These are phyloP conservation scores for Phaeolepiota aurea DNA, from an alignment of 768 basidiomycete genomes.

Conservation along the genomic window DNA sequence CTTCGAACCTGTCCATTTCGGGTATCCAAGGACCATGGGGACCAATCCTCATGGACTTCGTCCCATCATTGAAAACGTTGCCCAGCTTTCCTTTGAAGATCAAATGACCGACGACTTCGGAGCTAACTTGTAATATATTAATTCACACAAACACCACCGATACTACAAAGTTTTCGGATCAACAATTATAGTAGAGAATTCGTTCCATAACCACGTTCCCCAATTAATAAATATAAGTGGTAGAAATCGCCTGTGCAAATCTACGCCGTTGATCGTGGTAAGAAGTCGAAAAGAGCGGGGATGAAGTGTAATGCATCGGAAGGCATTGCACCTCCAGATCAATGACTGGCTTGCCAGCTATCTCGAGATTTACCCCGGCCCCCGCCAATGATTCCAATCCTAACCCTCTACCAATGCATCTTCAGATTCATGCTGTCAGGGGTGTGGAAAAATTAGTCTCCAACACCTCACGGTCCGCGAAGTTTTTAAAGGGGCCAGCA, in stretches of 20 bases:
- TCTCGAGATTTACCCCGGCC: background rate
- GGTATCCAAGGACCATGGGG: background rate
- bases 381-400: too few relatives aligned
- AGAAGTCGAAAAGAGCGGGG: too few relatives aligned
- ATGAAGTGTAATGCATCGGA: too few relatives aligned
- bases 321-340: too few relatives aligned
- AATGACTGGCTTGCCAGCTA: too few relatives aligned
- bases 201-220: background rate
- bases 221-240: background rate
- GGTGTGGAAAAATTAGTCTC: conserved; percentile 11
- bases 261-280: background rate
- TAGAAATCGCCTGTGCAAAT: too few relatives aligned
- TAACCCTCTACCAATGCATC: too few relatives aligned
- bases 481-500: conserved; percentile 9
- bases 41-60: background rate
- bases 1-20: too few relatives aligned
- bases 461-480: conserved; percentile 8
- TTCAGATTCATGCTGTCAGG: too few relatives aligned
- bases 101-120: too few relatives aligned
- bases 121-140: background rate
- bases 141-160: background rate
- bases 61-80: background rate
- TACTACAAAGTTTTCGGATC: background rate
- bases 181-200: background rate
- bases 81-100: too few relatives aligned